Base-by-base conservation (phyloP, 352 stramenopile genomes). In the Pythium utonaiense region DNA sequence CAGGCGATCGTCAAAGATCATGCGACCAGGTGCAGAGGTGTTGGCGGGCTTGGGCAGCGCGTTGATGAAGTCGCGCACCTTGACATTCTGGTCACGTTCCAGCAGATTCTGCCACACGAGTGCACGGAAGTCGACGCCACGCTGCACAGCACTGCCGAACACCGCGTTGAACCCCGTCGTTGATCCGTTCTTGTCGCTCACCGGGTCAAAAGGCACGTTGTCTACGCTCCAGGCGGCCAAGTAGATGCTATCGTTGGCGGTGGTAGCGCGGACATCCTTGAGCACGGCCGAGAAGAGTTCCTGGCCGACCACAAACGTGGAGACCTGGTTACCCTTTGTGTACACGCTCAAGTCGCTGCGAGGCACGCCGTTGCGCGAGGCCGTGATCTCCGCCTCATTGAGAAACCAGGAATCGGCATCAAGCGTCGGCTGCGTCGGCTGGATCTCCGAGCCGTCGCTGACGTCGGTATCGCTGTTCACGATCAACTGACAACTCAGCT, bases 71-170 rank as follows among this genome's bases (percentile, higher is more conserved):
- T 88, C 69, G 14, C 76, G 78, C 40, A 88, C 68, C 14, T 74
- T 69, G 42, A 86, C 56, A 49, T 88, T 91, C 51, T 85, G 71
- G 0, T 70, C 62, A 0, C 69, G 66, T 22, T 90, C 77, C 9
- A 81, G 72, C 19, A 86, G 45, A 41, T 90, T 93, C 34, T 69
- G 74, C 82, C 78, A 91, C 8, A 81, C 68, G 33, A 91, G 73
- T 53, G 80, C 72, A 33, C 79, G 70, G 49, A 80, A 75, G 31
- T 82, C 73, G 5, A 77, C 71, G 7, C 72, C 64, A 10, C 68
- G 69, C n/a, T 69, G 48, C 50, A 33, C 33, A 47, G 52, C 13
- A 64, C 12, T 13, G 6, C 65, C 53, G n/a, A 76, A 58, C 13
- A 75, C 51, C 3, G 86, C 30, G 9, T 75, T 60, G 25, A 87